Evolutionary conservation across 2,329 filamentous ascomycete species (phyloP).

Genomic region (Fusarium mundagurra): DNA sequence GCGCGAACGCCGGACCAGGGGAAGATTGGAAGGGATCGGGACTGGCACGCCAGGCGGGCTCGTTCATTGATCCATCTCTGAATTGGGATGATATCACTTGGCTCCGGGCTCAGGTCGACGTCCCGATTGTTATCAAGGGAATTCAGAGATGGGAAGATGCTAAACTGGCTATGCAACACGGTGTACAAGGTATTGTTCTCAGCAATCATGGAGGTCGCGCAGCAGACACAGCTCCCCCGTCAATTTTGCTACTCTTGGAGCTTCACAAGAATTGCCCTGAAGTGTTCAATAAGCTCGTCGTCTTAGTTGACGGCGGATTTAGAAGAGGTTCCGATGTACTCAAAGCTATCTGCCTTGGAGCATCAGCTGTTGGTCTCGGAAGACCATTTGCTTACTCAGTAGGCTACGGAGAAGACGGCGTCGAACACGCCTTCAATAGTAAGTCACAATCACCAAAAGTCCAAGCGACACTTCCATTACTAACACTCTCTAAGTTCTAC

Average conservation of each 20-base stretch:
- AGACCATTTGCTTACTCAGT: neutral
- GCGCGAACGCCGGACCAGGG: constrained; percentile 52
- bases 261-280: neutral
- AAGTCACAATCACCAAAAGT: neutral
- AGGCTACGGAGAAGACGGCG: neutral
- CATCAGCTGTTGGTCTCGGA: neutral
- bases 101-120: constrained; percentile 59
- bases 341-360: neutral
- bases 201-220: constrained; percentile 75
- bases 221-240: constrained; percentile 50
- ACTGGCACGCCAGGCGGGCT: constrained; percentile 64
- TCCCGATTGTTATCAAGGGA: constrained; percentile 73
- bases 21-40: constrained; percentile 65
- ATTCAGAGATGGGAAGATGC: constrained; percentile 75
- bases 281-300: neutral
- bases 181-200: constrained; percentile 74
- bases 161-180: constrained; percentile 64
- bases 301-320: neutral
- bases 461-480: neutral
- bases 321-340: neutral
- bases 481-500: neutral
- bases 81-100: constrained; percentile 74
- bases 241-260: neutral
- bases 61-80: constrained; percentile 65
- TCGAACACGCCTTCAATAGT: neutral